These are phyloP conservation scores for Cryphonectria radicalis DNA, from an alignment of 2,329 filamentous ascomycete species.

Conservation along the genomic window DNA sequence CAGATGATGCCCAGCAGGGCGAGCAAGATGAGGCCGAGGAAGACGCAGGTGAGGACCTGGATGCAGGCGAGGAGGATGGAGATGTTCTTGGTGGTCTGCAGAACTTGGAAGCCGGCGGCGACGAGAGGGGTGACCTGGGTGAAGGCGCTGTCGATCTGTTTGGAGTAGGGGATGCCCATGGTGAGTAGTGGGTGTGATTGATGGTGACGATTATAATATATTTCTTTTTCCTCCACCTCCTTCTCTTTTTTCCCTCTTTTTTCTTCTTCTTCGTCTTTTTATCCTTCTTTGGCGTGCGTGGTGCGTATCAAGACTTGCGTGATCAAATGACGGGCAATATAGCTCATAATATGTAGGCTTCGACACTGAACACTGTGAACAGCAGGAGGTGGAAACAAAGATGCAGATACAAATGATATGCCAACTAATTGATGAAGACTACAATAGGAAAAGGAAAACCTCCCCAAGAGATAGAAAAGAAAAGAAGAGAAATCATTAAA, in stretches of 20 bases:
- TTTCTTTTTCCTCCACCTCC: not conserved
- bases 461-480: not conserved
- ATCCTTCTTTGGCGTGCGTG: not conserved
- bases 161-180: slow-evolving; percentile 30
- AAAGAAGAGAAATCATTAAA: not conserved
- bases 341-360: not conserved
- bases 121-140: slow-evolving; percentile 27
- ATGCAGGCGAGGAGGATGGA: slow-evolving; percentile 29
- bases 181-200: not conserved
- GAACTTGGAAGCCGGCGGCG: slow-evolving; percentile 27
- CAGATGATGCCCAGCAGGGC: slow-evolving; percentile 26
- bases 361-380: not conserved
- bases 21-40: slow-evolving; percentile 24
- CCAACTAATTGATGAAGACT: not conserved
- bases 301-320: not conserved
- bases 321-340: not conserved
- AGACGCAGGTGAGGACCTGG: slow-evolving; percentile 25
- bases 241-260: not conserved
- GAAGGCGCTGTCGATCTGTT: slow-evolving; percentile 26
- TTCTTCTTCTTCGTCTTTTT: not conserved
- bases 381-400: not conserved
- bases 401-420: not conserved
- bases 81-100: slow-evolving; percentile 29
- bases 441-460: not conserved
- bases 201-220: no score